Conservation (phyloP, 805 yeast genomes). For the Spathaspora passalidarum region DNA sequence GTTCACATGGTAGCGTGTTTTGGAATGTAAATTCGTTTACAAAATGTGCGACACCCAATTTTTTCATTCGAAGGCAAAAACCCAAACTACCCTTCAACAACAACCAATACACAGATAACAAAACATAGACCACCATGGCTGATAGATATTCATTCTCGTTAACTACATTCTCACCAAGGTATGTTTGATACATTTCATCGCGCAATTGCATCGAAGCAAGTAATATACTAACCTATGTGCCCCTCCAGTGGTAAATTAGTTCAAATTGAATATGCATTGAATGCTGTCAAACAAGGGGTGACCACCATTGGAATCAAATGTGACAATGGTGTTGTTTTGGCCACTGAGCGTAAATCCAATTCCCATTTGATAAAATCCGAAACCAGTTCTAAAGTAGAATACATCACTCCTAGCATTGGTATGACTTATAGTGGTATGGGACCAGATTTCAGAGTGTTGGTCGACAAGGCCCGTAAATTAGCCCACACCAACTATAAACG, state of each 20-base stretch:
- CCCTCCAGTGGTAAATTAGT: slow-evolving; percentile 83
- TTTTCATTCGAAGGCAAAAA: slow-evolving; percentile 5
- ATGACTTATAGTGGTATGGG: slow-evolving; percentile 99
- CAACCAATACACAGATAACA: neutral
- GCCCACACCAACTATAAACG: slow-evolving; percentile 93
- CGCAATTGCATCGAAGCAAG: too few species aligned
- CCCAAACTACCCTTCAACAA: neutral
- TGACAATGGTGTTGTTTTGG: slow-evolving; percentile 92
- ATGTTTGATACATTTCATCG: slow-evolving; percentile 35
- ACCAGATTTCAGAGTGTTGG: slow-evolving; percentile 93
- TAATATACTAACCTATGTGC: neutral
- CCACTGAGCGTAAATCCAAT: slow-evolving; percentile 89
- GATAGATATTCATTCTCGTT: slow-evolving; percentile 97
- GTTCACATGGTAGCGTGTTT: too few species aligned
- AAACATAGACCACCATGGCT: slow-evolving; percentile 59
- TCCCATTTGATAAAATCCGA: slow-evolving; percentile 76
- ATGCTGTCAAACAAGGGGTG: slow-evolving; percentile 97
- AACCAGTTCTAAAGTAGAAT: slow-evolving; percentile 71
- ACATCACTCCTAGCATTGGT: slow-evolving; percentile 92
- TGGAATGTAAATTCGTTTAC: too few species aligned
- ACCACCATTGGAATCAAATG: slow-evolving; percentile 93
- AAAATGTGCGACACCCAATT: neutral
- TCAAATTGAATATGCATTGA: slow-evolving; percentile 95
- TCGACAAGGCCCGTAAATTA: slow-evolving; percentile 89
- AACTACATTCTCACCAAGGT: slow-evolving; percentile 97